These are phyloP conservation scores for Tulasnella sp. DNA, from an alignment of 768 basidiomycete species.

Conservation along the genomic window DNA sequence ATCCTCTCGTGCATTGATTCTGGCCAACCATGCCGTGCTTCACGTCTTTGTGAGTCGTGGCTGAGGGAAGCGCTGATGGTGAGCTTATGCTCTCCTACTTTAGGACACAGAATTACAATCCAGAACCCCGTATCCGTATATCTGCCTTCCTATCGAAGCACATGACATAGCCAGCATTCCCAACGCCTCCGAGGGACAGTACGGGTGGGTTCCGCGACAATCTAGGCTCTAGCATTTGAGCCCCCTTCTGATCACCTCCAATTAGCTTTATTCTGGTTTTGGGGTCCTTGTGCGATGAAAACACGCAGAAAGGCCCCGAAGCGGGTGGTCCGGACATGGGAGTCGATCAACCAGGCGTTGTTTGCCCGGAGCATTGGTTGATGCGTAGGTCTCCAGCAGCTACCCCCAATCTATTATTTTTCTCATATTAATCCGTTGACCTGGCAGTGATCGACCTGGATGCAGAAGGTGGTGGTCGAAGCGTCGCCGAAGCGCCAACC, in stretches of 20 bases:
- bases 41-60: too few relatives aligned
- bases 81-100: too few relatives aligned
- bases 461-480: slow-evolving; percentile 56
- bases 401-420: neutral
- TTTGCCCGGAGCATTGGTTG: slow-evolving; percentile 68
- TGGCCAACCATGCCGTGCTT: too few relatives aligned
- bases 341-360: slow-evolving; percentile 58
- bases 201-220: too few relatives aligned
- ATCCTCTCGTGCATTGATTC: too few relatives aligned
- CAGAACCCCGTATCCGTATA: too few relatives aligned
- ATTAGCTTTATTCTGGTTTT: neutral
- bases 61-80: too few relatives aligned
- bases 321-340: slow-evolving; percentile 40
- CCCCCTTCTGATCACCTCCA: neutral
- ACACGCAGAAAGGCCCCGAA: slow-evolving; percentile 48
- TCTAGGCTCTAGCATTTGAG: too few relatives aligned
- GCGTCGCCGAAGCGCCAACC: slow-evolving; percentile 72
- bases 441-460: slow-evolving; percentile 33
- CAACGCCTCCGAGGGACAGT: too few relatives aligned
- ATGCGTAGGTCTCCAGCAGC: slow-evolving; percentile 45
- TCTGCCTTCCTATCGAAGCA: too few relatives aligned
- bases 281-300: neutral
- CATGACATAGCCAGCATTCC: too few relatives aligned
- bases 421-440: slow-evolving; percentile 44
- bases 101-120: too few relatives aligned